These are phyloP conservation scores for Aechmea fasciata DNA, from an alignment of 176 grass and related monocot species.

Conservation along the genomic window DNA sequence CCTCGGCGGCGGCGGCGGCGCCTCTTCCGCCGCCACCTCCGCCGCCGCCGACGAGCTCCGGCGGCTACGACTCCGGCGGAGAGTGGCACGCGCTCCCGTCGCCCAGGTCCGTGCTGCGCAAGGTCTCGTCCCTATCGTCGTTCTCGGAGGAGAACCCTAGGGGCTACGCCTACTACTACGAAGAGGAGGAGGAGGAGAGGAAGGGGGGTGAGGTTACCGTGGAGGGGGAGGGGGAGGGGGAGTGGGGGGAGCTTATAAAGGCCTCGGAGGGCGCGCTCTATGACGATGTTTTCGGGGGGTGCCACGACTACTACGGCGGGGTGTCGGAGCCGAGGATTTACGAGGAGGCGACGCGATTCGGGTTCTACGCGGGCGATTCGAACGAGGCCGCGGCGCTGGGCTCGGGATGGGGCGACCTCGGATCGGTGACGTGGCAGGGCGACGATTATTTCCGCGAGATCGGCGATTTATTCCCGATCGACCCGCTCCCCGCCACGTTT, in stretches of 20 bases:
- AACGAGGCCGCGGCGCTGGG: constrained; percentile 16
- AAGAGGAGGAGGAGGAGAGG: constrained; percentile 4
- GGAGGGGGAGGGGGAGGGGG: constrained; percentile 14
- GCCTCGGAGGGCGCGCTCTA: constrained; percentile 46
- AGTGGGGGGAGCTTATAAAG: constrained; percentile 35
- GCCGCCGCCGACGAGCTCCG: background rate
- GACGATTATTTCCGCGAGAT: constrained; percentile 85
- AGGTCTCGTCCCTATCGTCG: constrained; percentile 40
- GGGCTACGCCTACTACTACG: constrained; percentile 11
- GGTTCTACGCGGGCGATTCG: background rate
- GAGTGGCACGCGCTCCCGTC: constrained; percentile 56
- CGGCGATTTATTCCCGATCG: constrained; percentile 86
- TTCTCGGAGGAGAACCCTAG: background rate
- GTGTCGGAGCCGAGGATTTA: constrained; percentile 46
- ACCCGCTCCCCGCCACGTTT: constrained; percentile 72
- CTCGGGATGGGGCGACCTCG: constrained; percentile 23
- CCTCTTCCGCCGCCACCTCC: background rate
- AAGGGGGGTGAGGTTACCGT: constrained; percentile 11
- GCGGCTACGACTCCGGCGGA: constrained; percentile 52
- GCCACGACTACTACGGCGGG: background rate
- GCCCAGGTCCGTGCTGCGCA: constrained; percentile 77
- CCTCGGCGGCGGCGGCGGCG: background rate
- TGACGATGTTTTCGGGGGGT: constrained; percentile 12
- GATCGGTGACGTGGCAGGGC: constrained; percentile 31
- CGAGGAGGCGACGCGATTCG: constrained; percentile 19